Evolutionary conservation across 2,329 filamentous ascomycete genomes (phyloP).

Genomic region (Fusarium sp.): DNA sequence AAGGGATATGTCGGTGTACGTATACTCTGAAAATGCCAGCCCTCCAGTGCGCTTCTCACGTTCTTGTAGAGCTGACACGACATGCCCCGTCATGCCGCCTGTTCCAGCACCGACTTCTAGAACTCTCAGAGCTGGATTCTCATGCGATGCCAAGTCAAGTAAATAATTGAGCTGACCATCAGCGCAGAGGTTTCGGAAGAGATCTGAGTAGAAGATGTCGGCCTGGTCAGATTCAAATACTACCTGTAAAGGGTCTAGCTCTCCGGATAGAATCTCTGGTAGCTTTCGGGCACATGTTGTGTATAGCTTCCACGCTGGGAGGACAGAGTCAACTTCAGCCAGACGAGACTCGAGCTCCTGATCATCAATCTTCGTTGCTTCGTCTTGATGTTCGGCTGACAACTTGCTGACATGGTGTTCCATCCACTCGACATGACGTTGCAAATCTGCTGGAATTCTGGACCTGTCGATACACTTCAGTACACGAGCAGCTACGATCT

Average conservation of each 20-base stretch:
- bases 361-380: background rate
- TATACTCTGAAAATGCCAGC: constrained; percentile 46
- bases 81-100: background rate
- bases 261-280: background rate
- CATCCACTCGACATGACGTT: constrained; percentile 6
- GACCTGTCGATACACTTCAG: background rate
- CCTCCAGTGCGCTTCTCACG: background rate
- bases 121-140: background rate
- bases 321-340: background rate
- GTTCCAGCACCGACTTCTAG: constrained; percentile 12
- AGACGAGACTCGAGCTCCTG: background rate
- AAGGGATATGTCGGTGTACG: constrained; percentile 54
- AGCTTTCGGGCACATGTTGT: background rate
- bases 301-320: constrained; percentile 9
- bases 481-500: background rate
- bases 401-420: constrained; percentile 4
- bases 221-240: constrained; percentile 11
- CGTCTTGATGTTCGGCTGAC: background rate
- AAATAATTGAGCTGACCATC: background rate
- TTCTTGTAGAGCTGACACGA: background rate
- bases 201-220: constrained; percentile 1
- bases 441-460: background rate
- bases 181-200: background rate
- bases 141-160: background rate
- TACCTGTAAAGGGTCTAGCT: background rate